These are phyloP conservation scores for Heliamphora pulchella DNA, from an alignment of 179 eudicot genomes.

Conservation along the genomic window DNA sequence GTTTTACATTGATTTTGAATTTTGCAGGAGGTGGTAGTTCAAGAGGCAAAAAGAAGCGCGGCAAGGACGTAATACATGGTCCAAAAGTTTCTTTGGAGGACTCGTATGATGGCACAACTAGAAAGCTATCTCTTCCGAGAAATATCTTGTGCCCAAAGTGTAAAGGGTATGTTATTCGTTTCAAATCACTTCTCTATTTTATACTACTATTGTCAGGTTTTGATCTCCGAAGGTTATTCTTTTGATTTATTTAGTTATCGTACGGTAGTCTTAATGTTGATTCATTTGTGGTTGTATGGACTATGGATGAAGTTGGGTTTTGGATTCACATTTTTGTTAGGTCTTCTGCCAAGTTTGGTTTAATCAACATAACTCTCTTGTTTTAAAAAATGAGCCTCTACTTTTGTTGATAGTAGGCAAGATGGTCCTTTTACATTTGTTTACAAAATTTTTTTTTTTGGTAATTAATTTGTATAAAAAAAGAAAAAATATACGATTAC, in stretches of 20 bases:
- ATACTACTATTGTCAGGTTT: not conserved
- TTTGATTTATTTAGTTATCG: too few relatives aligned
- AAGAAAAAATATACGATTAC: too few relatives aligned
- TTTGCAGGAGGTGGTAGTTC: slow-evolving; percentile 30
- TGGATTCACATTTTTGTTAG: not conserved
- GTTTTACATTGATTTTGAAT: not conserved
- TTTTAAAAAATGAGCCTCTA: too few relatives aligned
- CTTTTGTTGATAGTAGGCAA: too few relatives aligned
- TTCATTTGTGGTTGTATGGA: not conserved
- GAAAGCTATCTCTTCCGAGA: slow-evolving; percentile 33
- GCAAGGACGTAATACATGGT: slow-evolving; percentile 34
- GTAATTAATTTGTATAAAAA: too few relatives aligned
- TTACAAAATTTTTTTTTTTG: too few relatives aligned
- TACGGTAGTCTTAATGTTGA: not conserved
- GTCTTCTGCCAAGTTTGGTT: too few relatives aligned
- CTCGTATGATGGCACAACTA: slow-evolving; percentile 35
- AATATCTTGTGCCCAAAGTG: slow-evolving; percentile 33
- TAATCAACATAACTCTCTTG: too few relatives aligned
- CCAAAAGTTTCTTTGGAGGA: slow-evolving; percentile 43
- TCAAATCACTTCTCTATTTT: not conserved
- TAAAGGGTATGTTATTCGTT: slow-evolving; percentile 34
- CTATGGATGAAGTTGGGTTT: not conserved
- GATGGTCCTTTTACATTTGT: too few relatives aligned
- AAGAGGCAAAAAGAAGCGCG: slow-evolving; percentile 31
- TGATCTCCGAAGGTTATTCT: too few relatives aligned